Evolutionary conservation across 768 basidiomycete genomes (phyloP), one percentile per base, ranked within the genome.

Genomic region (Hysterangium stoloniferum): DNA sequence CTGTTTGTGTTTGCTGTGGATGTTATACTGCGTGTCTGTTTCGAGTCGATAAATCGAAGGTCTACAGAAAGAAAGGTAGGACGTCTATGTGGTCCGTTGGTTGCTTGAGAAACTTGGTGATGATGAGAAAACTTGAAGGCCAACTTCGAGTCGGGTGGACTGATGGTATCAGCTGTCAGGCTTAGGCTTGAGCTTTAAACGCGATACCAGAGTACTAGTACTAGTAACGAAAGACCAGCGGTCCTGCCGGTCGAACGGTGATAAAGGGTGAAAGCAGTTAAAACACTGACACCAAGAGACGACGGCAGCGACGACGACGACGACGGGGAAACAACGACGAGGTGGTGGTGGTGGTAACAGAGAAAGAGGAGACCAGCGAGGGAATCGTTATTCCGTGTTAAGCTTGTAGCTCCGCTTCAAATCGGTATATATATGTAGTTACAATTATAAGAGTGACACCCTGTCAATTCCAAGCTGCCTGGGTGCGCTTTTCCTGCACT

Each of bases 161-260:
- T 12, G 22, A 11, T 17, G 12, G 12, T 9, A 19, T 41, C 11
- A 9, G 4, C 22, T 20, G 11, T 41, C 40, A 25, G 28, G 40
- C 22, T 20, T 41, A 13, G 35, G 20, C 40, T 13, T 25, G 40
- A 41, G 19, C 19, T 41, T 20, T 25, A 36, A 47, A 36, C 47
- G 27, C 37, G 29, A 24, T 48, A 27, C 37, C 37, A 15, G 37
- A 2, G 17, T 38, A 34, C 31, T 17, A 40, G 49, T 35, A 42
- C 19, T 36, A 42, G 49, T 32, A 40, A 51, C 49, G 41, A 42
- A 51, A 51, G 49, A 51, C 49, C 49, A 51, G 49, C 49, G 49
- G 49, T 12, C 49, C 49, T 28, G 49, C 49, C 49, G 49, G 49
- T 51, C 49, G 49, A 41, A 42, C 29, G 37, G 29, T 48, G 47